Conservation (phyloP, 1,284 basidiomycete species). For the Phylloporus sp. region DNA sequence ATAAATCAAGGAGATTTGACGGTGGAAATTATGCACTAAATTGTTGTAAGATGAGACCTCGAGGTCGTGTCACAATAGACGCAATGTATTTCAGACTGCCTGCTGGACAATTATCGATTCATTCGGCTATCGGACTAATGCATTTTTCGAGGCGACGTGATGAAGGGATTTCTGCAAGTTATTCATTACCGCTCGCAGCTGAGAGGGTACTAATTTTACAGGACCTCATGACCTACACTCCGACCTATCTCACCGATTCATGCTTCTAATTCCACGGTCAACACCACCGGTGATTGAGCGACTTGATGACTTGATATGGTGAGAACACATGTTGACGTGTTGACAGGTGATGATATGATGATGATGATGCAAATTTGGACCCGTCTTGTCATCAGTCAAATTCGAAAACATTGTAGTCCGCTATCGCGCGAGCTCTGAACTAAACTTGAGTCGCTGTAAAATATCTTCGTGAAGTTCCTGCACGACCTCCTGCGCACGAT, state of each 20-base stretch:
- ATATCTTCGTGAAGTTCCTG: slow-evolving; percentile 56
- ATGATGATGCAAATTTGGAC: slow-evolving; percentile 6
- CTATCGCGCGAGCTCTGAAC: slow-evolving; percentile 33
- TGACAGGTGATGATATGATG: slow-evolving; percentile 6
- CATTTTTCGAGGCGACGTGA: slow-evolving; percentile 4
- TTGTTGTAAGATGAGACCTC: slow-evolving; percentile 8
- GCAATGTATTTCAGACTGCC: slow-evolving; percentile 33
- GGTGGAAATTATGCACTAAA: slow-evolving; percentile 82
- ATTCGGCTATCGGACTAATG: slow-evolving; percentile 10
- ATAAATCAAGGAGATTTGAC: slow-evolving; percentile 89
- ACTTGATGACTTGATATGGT: slow-evolving; percentile 34
- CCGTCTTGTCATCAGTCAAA: slow-evolving; percentile 32
- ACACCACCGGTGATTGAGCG: slow-evolving; percentile 15
- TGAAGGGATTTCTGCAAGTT: neutral
- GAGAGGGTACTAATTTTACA: slow-evolving; percentile 21
- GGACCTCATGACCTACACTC: slow-evolving; percentile 18
- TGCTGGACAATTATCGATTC: slow-evolving; percentile 11
- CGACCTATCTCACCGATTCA: slow-evolving; percentile 6
- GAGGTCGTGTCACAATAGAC: slow-evolving; percentile 27
- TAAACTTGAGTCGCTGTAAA: slow-evolving; percentile 43
- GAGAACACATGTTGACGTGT: slow-evolving; percentile 22
- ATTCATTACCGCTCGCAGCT: slow-evolving; percentile 30
- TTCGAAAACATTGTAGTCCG: slow-evolving; percentile 25
- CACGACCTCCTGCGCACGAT: slow-evolving; percentile 54
- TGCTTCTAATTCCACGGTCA: slow-evolving; percentile 17